Base-by-base conservation (phyloP, 345 rosid species). In the Kernera saxatilis region DNA sequence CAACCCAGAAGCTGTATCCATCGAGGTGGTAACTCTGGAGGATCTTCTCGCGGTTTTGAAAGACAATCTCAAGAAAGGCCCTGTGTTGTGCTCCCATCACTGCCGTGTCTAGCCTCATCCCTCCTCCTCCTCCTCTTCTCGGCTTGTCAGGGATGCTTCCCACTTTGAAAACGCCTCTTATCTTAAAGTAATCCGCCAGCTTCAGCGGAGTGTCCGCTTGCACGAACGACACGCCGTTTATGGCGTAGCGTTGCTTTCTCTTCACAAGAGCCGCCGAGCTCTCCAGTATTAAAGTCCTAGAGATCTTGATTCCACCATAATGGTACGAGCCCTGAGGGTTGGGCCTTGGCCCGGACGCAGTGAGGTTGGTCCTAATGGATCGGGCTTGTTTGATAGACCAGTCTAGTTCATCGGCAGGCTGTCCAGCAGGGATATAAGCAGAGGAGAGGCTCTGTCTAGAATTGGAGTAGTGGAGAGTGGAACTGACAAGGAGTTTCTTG, bases 291-390 rank as follows among this genome's bases (percentile, higher is more conserved):
- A 90, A 70, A 1, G 94, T 86, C 71, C 87, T 79, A 3, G 84
- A 77, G 13, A 83, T 75, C 66, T 86, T 91, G 36, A 91, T 77
- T 19, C 29, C 77, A 29, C 98, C 96, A 62, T 93, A 91, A 60
- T 91, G 97, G 84, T 91, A 91, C 13, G 97, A 91, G 4, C 98
- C 98, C 14, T 93, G 98, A n/a, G 97, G 98, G 43, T 93, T 93
- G 0, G 96, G 97, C 72, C 97, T 86, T 21, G 98, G 96, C 25
- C 98, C 98, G 5, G 96, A 88, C 13, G 97, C 98, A 8, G 97
- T 87, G 2, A 91, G 74, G 49, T 93, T 93, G 10, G 97, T 87
- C 82, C 98, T 93, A 27, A 93, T 81, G 27, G 96, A 80, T 4
- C 87, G 84, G 5, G 98, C 97, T 72, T 93, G 98, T 52, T 87